Evolutionary conservation across 768 basidiomycete species (phyloP).

Genomic region (Hericium coralloides): DNA sequence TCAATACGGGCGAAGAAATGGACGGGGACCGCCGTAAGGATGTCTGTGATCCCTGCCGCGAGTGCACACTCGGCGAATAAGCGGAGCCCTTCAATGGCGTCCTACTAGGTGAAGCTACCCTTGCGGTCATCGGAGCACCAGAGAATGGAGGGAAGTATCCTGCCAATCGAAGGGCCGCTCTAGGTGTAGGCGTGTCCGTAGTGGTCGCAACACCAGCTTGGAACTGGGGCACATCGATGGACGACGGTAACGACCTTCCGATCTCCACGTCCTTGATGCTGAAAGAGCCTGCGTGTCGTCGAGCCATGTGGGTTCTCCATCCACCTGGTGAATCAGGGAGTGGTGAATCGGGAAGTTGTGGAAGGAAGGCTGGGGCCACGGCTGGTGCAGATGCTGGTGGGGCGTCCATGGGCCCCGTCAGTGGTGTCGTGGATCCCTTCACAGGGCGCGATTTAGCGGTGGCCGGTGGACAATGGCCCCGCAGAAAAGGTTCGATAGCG

Average conservation of each 20-base stretch:
- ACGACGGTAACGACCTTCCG: conserved; percentile 71
- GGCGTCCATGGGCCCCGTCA: neutral
- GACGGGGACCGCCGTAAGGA: conserved; percentile 33
- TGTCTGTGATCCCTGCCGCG: conserved; percentile 35
- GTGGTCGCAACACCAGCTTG: conserved; percentile 35
- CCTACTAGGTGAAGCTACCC: neutral
- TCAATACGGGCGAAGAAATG: conserved; percentile 28
- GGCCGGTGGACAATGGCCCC: conserved; percentile 31
- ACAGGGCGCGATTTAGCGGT: conserved; percentile 22
- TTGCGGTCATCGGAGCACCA: neutral
- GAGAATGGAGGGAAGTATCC: conserved; percentile 6
- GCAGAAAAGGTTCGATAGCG: conserved; percentile 56
- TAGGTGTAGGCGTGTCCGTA: conserved; percentile 19
- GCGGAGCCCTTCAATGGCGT: neutral
- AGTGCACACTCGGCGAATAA: conserved; percentile 22
- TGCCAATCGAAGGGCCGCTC: conserved; percentile 18
- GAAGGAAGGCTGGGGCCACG: conserved; percentile 12
- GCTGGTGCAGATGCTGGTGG: conserved; percentile 19
- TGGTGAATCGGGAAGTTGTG: conserved; percentile 17
- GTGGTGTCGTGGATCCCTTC: conserved; percentile 16
- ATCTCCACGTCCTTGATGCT: conserved; percentile 88
- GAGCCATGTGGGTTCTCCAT: conserved; percentile 37
- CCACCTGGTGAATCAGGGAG: conserved; percentile 19
- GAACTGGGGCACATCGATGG: conserved; percentile 32
- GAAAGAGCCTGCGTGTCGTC: conserved; percentile 92